These are phyloP conservation scores for Aspergillus tubingensis DNA, from an alignment of 2,329 filamentous ascomycete species.

Conservation along the genomic window DNA sequence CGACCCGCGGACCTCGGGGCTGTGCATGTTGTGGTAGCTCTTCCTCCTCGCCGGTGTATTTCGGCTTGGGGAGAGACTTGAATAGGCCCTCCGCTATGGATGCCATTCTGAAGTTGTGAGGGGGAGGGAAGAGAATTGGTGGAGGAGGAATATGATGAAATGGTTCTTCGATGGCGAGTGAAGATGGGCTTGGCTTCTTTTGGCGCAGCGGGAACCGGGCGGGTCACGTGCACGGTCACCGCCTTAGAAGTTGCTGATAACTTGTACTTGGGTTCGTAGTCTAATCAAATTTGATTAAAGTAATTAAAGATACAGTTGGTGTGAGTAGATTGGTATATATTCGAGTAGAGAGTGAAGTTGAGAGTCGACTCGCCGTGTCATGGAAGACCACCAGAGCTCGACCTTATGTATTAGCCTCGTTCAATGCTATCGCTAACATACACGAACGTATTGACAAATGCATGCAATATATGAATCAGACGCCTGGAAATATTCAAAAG, in stretches of 20 bases:
- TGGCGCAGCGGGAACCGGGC: constrained; percentile 6
- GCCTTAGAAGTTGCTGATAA: neutral
- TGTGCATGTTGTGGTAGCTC: constrained; percentile 71
- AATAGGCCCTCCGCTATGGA: constrained; percentile 72
- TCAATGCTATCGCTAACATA: neutral
- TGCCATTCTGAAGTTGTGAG: constrained; percentile 53
- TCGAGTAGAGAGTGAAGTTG: neutral
- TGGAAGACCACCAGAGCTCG: neutral
- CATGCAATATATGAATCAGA: neutral
- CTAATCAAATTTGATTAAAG: too few species aligned
- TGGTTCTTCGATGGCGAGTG: constrained; percentile 10
- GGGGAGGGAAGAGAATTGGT: constrained; percentile 21
- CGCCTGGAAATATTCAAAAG: neutral
- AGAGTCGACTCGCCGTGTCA: neutral
- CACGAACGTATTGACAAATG: neutral
- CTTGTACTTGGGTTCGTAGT: too few species aligned
- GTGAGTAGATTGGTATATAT: neutral
- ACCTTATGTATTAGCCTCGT: neutral
- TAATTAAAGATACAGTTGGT: too few species aligned
- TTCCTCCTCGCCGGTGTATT: constrained; percentile 87
- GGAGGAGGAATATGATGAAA: constrained; percentile 12
- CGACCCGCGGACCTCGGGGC: constrained; percentile 77
- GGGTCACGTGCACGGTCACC: neutral
- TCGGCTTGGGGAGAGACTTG: constrained; percentile 81
- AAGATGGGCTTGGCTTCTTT: constrained; percentile 19